phyloP scores from a whole-genome alignment of 2,329 filamentous ascomycete species.

The Trichoderma lentiforme region DNA sequence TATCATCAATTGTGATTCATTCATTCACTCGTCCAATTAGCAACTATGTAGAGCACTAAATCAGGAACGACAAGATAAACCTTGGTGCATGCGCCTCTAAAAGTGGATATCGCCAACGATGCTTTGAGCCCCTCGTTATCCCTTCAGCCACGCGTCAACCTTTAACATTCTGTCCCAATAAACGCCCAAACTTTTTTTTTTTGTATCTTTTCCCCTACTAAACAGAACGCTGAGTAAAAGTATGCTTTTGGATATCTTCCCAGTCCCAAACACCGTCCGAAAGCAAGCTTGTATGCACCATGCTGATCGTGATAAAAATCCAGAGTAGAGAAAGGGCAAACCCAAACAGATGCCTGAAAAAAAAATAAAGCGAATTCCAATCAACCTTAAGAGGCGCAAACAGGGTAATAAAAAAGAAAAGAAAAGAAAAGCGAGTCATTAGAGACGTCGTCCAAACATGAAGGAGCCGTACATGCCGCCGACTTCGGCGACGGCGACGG shows the following conservation, averaged over 20 bases:
- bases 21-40: background rate
- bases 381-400: background rate
- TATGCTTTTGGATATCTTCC: slow-evolving; percentile 18
- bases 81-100: background rate
- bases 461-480: slow-evolving; percentile 86
- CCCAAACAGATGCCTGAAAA: background rate
- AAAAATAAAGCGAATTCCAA: background rate
- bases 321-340: background rate
- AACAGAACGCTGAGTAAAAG: slow-evolving; percentile 13
- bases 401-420: background rate
- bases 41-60: background rate
- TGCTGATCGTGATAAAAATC: background rate
- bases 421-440: slow-evolving; percentile 18
- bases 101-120: slow-evolving; percentile 18
- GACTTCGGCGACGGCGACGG: slow-evolving; percentile 86
- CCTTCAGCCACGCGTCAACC: background rate
- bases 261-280: slow-evolving; percentile 19
- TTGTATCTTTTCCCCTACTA: background rate
- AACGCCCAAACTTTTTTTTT: slow-evolving; percentile 14
- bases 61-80: background rate
- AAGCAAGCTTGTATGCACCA: slow-evolving; percentile 3
- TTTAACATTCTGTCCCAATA: background rate
- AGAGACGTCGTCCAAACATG: slow-evolving; percentile 61
- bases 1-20: background rate
- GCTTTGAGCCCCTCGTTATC: background rate